Percentiles rank a stretch among this genome's conserved stretches.
These are phyloP conservation scores for Xylariaceae sp. DNA, from an alignment of 2,329 filamentous ascomycete genomes.

Conservation along the genomic window DNA sequence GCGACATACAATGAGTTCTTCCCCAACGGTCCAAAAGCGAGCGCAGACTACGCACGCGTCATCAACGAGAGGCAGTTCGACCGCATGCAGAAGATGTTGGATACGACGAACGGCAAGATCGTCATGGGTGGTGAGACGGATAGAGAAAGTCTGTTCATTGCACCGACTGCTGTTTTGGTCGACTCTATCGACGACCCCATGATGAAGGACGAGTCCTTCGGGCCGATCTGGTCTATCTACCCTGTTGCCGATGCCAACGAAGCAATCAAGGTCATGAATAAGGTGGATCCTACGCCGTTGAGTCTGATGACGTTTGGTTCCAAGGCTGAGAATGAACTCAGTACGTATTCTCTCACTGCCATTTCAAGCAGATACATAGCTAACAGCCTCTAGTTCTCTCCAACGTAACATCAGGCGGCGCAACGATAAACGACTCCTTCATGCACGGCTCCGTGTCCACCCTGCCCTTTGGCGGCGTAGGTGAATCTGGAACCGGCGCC, in stretches of 20 bases:
- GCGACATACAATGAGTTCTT: slow-evolving; percentile 73
- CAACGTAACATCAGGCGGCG: slow-evolving; percentile 65
- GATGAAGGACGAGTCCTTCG: slow-evolving; percentile 83
- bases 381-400: slow-evolving; percentile 47
- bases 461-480: slow-evolving; percentile 79
- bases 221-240: slow-evolving; percentile 83
- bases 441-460: slow-evolving; percentile 70
- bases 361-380: slow-evolving; percentile 6
- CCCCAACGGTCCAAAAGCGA: slow-evolving; percentile 75
- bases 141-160: slow-evolving; percentile 77
- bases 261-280: slow-evolving; percentile 78
- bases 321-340: slow-evolving; percentile 71
- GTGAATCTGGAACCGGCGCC: slow-evolving; percentile 70
- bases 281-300: slow-evolving; percentile 78
- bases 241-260: slow-evolving; percentile 78
- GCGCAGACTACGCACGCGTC: slow-evolving; percentile 75
- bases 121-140: slow-evolving; percentile 84
- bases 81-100: slow-evolving; percentile 88
- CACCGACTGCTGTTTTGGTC: slow-evolving; percentile 88
- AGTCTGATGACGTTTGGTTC: slow-evolving; percentile 83
- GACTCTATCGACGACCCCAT: slow-evolving; percentile 72
- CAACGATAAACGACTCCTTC: slow-evolving; percentile 63
- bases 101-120: slow-evolving; percentile 77
- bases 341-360: slow-evolving; percentile 42
- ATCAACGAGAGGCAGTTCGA: slow-evolving; percentile 77